Percentiles rank a stretch among this genome's conserved stretches.
These are phyloP conservation scores for Chalciporus sphaerocephalus DNA, from an alignment of 768 basidiomycete genomes.

Conservation along the genomic window DNA sequence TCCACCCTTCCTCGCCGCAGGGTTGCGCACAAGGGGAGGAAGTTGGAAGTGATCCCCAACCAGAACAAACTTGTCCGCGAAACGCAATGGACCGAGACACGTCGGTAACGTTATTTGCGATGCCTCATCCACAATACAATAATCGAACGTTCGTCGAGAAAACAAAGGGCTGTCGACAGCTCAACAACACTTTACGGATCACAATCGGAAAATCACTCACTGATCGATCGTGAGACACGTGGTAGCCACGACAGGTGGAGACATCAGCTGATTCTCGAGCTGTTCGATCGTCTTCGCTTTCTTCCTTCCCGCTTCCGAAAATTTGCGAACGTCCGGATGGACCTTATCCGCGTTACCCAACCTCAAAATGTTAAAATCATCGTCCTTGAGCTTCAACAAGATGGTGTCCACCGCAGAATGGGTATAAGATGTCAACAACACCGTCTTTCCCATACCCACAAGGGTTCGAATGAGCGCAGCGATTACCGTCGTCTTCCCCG, in stretches of 20 bases:
- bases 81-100: conserved; percentile 88
- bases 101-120: conserved; percentile 97
- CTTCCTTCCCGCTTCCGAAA: conserved; percentile 57
- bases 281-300: conserved; percentile 70
- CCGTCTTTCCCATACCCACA: conserved; percentile 77
- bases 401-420: conserved; percentile 99
- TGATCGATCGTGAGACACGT: conserved; percentile 94
- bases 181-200: conserved; percentile 4
- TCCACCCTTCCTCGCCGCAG: conserved; percentile 74
- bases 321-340: conserved; percentile 72
- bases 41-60: conserved; percentile 98
- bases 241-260: conserved; percentile 91
- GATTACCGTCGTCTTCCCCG: conserved; percentile 95
- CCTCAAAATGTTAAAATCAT: conserved; percentile 72
- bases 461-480: conserved; percentile 80
- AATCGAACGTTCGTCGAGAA: conserved; percentile 80
- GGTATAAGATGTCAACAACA: conserved; percentile 88
- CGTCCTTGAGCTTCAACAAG: conserved; percentile 68
- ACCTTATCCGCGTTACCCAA: conserved; percentile 94
- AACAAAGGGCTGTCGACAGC: conserved; percentile 65
- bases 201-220: conserved; percentile 47
- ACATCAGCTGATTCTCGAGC: conserved; percentile 76
- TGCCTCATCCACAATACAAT: conserved; percentile 97
- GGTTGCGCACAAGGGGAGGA: conserved; percentile 86
- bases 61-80: conserved; percentile 85